Conservation (phyloP, 2,329 filamentous ascomycete species). For the Trichophyton schoenleinii region DNA sequence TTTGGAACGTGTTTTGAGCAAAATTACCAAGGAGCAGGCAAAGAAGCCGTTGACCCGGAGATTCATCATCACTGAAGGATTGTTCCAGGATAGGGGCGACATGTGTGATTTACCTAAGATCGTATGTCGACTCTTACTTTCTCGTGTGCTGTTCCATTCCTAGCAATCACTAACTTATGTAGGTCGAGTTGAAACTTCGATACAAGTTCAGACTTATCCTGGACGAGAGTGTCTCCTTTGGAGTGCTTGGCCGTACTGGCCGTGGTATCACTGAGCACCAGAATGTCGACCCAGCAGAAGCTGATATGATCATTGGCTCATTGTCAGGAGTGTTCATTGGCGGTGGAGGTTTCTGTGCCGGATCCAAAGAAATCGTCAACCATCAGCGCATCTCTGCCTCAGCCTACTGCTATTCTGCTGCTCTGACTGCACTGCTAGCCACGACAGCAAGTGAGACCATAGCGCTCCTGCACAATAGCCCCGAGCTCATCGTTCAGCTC, state of each 20-base stretch:
- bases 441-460: slow-evolving; percentile 93
- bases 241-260: slow-evolving; percentile 80
- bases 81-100: slow-evolving; percentile 87
- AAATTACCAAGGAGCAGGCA: slow-evolving; percentile 75
- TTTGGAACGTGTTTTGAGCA: slow-evolving; percentile 70
- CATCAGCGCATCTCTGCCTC: slow-evolving; percentile 90
- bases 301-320: slow-evolving; percentile 95
- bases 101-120: slow-evolving; percentile 73
- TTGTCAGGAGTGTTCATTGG: slow-evolving; percentile 81
- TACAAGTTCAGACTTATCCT: slow-evolving; percentile 98
- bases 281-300: slow-evolving; percentile 81
- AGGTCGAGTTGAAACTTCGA: slow-evolving; percentile 83
- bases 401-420: slow-evolving; percentile 91
- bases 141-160: neutral
- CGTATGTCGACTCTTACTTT: slow-evolving; percentile 37
- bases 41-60: slow-evolving; percentile 79
- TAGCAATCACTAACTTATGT: neutral
- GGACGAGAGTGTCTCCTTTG: slow-evolving; percentile 96
- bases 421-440: slow-evolving; percentile 80
- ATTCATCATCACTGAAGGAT: slow-evolving; percentile 89
- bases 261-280: slow-evolving; percentile 90
- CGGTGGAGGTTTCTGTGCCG: slow-evolving; percentile 91
- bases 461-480: slow-evolving; percentile 70
- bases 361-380: slow-evolving; percentile 79
- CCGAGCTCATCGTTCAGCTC: slow-evolving; percentile 64